phyloP scores from a whole-genome alignment of 73 alveolate species.

The Stentor roeselii region DNA sequence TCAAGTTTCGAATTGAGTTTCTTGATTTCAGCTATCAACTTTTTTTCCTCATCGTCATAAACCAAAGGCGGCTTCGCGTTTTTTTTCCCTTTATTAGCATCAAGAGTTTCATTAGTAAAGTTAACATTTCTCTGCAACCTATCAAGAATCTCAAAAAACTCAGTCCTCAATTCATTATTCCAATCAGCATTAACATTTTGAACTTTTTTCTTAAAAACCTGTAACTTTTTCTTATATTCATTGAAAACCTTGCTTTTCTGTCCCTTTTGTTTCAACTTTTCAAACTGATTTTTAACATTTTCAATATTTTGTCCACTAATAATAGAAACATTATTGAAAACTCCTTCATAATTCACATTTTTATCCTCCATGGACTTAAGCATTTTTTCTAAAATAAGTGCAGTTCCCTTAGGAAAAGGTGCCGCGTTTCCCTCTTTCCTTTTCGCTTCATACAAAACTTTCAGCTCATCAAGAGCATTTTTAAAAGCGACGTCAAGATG shows the following conservation, averaged over 20 bases:
- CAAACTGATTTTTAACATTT: not conserved
- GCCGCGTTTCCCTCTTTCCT: not conserved
- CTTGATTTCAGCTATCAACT: not conserved
- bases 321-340: not conserved
- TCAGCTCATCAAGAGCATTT: not conserved
- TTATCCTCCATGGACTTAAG: not conserved
- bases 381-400: not conserved
- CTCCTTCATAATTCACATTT: not conserved
- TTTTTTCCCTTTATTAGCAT: not conserved
- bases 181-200: not conserved
- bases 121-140: not conserved
- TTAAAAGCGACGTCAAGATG: not conserved
- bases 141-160: not conserved
- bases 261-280: not conserved
- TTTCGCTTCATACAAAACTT: not conserved
- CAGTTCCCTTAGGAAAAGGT: not conserved
- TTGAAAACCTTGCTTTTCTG: not conserved
- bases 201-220: not conserved
- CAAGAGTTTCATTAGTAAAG: not conserved
- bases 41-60: not conserved
- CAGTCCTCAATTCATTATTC: not conserved
- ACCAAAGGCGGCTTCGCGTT: not conserved
- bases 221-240: not conserved
- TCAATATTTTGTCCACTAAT: not conserved
- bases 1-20: slow-evolving; percentile 2